A percentile compares a stretch with the other conserved stretches of the same genome.
Conservation (phyloP, 75 land plant genomes). For the Pseudotsuga menziesii region DNA sequence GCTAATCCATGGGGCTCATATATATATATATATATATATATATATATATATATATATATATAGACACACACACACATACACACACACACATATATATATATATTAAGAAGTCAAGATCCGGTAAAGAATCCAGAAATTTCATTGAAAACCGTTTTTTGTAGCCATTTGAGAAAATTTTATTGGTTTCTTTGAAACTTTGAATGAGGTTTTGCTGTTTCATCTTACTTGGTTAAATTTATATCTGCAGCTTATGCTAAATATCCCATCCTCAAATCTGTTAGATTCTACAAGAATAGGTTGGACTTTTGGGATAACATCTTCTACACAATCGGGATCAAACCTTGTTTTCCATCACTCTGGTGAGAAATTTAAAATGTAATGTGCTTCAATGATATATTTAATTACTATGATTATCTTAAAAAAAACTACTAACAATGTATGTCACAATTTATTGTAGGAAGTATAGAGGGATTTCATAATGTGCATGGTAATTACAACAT, state of each 20-base stretch:
- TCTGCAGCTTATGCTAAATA: constrained; percentile 46
- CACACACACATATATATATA: no score
- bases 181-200: not conserved
- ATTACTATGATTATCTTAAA: not conserved
- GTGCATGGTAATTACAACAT: constrained; percentile 50
- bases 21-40: no score
- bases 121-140: no score
- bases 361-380: not conserved
- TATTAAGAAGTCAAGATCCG: no score
- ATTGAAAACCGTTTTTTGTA: not conserved
- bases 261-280: constrained; percentile 32
- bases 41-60: no score
- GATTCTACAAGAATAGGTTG: constrained; percentile 38
- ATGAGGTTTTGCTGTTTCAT: not conserved
- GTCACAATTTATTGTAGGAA: constrained; percentile 17
- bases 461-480: constrained; percentile 39
- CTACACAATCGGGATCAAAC: constrained; percentile 36
- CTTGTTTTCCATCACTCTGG: constrained; percentile 47
- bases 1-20: no score
- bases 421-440: constrained; percentile 6
- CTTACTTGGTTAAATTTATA: not conserved
- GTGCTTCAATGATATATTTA: not conserved
- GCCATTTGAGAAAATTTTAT: no score
- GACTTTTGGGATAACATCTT: constrained; percentile 32
- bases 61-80: no score